Percentiles rank a stretch among this genome's conserved stretches.
Evolutionary conservation across 2,329 filamentous ascomycete species (phyloP).

Genomic region (Alternaria rosae): DNA sequence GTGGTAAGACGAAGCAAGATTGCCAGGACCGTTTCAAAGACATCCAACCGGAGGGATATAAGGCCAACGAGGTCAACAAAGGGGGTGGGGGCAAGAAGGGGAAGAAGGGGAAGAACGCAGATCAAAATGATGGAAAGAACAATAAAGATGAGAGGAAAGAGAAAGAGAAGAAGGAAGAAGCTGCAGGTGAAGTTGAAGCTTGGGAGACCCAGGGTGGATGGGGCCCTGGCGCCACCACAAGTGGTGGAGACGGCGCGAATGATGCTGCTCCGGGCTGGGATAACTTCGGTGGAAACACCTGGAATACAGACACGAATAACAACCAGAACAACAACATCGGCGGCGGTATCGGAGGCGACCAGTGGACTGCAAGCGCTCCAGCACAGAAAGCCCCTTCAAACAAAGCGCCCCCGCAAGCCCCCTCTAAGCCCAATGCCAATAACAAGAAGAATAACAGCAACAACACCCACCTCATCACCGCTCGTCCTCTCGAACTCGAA

Average conservation of each 20-base stretch:
- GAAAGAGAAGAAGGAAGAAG: neutral
- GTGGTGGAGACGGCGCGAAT: neutral
- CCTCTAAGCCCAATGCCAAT: neutral
- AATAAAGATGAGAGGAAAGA: constrained; percentile 1
- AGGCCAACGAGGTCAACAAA: constrained; percentile 12
- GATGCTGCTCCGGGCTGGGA: neutral
- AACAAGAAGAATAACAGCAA: neutral
- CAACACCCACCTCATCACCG: neutral
- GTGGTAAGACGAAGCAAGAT: constrained; percentile 24
- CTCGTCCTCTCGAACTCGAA: constrained; percentile 22
- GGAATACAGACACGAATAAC: neutral
- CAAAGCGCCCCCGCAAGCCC: constrained; percentile 3
- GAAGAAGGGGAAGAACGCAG: constrained; percentile 26
- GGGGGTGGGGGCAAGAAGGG: constrained; percentile 14
- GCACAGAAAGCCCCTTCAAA: constrained; percentile 3
- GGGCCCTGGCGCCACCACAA: neutral
- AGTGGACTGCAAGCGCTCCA: neutral
- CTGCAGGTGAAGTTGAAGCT: too few species aligned
- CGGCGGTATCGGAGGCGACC: neutral
- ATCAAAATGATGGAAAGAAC: constrained; percentile 3
- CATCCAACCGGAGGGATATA: constrained; percentile 43
- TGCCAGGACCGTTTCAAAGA: constrained; percentile 43
- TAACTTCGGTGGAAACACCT: neutral
- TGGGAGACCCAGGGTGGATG: neutral
- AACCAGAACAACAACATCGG: constrained; percentile 1